Evolutionary conservation across 768 basidiomycete genomes (phyloP), one percentile per base, ranked within the genome.

Genomic region (Exsudoporus frostii): DNA sequence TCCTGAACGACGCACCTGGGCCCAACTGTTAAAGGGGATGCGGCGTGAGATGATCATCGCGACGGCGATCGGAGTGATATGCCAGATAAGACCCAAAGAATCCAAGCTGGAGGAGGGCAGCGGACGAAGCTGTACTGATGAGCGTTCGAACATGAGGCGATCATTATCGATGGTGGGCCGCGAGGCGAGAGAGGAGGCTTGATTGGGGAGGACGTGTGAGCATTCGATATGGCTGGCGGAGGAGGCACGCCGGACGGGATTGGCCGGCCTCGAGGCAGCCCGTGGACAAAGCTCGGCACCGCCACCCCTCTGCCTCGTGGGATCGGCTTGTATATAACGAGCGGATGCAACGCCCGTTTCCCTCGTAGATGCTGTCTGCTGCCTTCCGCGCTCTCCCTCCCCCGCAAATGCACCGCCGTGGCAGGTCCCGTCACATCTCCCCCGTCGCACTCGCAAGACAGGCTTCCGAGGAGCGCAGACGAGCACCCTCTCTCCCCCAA

Each of bases 361-460:
- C 32, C 24, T 14, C 13, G 14, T 7, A 29, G 20, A 69, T 64
- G 65, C 65, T 64, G 45, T 54, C 67, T 9, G 62, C 53, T 24
- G 37, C 66, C 14, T 59, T 68, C 24, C 65, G 63, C 40, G 74
- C 64, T 5, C 45, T 57, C 4, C 60, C 64, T 39, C 58, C 65
- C 4, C 56, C 58, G 2, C 55, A 55, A 5, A 62, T 69, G 58
- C 70, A 70, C 1, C 61, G 53, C 25, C 69, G 77, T 8, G 78
- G 78, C 9, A 67, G 76, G 37, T 77, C 79, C 7, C 73, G 73
- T 14, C 64, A 69, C 36, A 62, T 79, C 5, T 75, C 78, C 0
- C 64, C 64, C 7, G 72, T 72, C 38, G 78, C 80, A 1, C 59
- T 77, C 20, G 78, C 76, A 0, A 56, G 78, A 48, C 68, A 68